Evolutionary conservation across 176 grass and related monocot species (phyloP).

Genomic region (Cenchrus fungigraminus): DNA sequence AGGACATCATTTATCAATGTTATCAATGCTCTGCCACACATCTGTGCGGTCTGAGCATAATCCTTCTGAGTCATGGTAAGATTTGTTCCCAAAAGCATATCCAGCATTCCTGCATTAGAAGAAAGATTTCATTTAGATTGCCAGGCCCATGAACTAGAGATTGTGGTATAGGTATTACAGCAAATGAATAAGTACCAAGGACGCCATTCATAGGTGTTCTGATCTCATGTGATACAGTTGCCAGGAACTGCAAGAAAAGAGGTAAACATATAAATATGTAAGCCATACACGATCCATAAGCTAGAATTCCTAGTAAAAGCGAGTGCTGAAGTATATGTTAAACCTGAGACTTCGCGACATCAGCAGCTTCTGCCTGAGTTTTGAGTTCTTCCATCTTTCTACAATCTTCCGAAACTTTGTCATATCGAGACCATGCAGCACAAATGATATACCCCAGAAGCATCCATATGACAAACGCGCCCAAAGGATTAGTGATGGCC

Average conservation of each 20-base stretch:
- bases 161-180: conserved; percentile 20
- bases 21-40: conserved; percentile 87
- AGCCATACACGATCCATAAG: not conserved
- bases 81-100: conserved; percentile 90
- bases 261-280: conserved; percentile 28
- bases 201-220: conserved; percentile 99
- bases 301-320: conserved; percentile 6
- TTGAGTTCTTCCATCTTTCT: conserved; percentile 95
- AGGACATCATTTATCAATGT: conserved; percentile 97
- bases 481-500: conserved; percentile 69
- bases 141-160: not conserved
- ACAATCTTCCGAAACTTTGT: conserved; percentile 93
- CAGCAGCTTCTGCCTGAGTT: conserved; percentile 91
- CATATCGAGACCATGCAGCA: conserved; percentile 79
- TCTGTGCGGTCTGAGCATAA: conserved; percentile 84
- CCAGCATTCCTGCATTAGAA: conserved; percentile 78
- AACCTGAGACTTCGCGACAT: conserved; percentile 95
- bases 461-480: conserved; percentile 86
- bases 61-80: conserved; percentile 87
- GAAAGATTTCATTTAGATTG: conserved; percentile 20
- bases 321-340: conserved; percentile 4
- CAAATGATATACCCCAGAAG: conserved; percentile 80
- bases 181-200: conserved; percentile 61
- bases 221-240: conserved; percentile 98
- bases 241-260: conserved; percentile 77